A percentile compares a stretch with the other conserved stretches of the same genome.
Conservation (phyloP, 345 rosid genomes). For the Eucalyptus melliodora region DNA sequence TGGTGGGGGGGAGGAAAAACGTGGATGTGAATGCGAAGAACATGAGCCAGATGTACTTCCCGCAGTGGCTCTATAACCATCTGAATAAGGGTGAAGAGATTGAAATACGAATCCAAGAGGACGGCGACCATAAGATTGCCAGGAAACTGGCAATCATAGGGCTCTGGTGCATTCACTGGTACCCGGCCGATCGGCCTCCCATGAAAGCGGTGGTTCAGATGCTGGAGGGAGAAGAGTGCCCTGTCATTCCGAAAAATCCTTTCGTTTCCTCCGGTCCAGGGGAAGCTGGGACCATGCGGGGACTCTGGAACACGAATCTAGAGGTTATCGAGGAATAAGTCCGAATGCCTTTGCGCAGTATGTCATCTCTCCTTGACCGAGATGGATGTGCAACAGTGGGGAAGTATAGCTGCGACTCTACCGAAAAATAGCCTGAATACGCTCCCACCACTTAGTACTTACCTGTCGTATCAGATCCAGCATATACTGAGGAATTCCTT, state of each 20-base stretch:
- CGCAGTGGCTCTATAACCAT: neutral
- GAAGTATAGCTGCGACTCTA: neutral
- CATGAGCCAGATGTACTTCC: neutral
- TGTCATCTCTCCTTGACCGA: neutral
- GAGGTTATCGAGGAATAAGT: neutral
- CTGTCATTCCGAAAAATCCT: neutral
- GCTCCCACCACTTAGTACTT: neutral
- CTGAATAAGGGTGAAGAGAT: neutral
- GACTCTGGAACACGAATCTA: neutral
- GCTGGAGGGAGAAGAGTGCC: neutral
- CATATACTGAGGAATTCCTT: neutral
- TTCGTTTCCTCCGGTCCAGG: neutral
- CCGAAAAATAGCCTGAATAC: neutral
- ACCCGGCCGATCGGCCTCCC: neutral
- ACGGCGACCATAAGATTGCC: neutral
- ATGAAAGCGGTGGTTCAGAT: neutral
- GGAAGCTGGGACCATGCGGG: neutral
- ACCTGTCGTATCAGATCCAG: neutral
- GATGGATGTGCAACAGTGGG: neutral
- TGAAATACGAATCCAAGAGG: neutral
- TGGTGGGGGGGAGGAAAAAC: neutral
- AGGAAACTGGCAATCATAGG: conserved; percentile 1
- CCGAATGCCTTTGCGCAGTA: neutral
- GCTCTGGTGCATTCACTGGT: conserved; percentile 9
- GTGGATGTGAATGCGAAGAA: neutral